Evolutionary conservation across 768 basidiomycete species (phyloP), one percentile per base, ranked within the genome.

Genomic region (Lentinula guzmanii): DNA sequence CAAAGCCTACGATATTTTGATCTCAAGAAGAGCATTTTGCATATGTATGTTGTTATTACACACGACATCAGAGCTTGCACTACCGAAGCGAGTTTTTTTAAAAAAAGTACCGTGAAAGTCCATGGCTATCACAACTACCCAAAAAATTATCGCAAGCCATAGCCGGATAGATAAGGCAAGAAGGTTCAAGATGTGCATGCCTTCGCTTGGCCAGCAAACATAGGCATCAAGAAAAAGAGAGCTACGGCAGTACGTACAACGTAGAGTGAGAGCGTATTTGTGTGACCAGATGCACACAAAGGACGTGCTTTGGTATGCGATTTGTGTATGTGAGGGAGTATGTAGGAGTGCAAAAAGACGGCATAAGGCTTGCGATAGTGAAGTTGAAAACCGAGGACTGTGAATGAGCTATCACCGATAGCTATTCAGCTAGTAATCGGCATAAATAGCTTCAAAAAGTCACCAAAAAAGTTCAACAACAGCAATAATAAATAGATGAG

Each of bases 391-490:
- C 55, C 55, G 55, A 56, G 15, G 39, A 56, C 55, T 21, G 13
- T n/a, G 41, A 43, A 56, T 56, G 28, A 56, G 55, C 55, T 56
- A 56, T 56, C 55, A 15, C 55, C 55, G 55, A 56, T 56, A 56
- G 55, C 55, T n/a, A 24, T 42, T 41, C 41, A 41, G 41, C 39
- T 43, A 31, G 55, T 42, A 56, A 55, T 56, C 55, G 41, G 55
- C 55, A 56, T 56, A 56, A 56, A 56, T 56, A 56, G 55, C 55
- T 42, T 42, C 41, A 56, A 43, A 28, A 56, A 28, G 35, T 54
- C 37, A 39, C 53, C 37, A 11, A 34, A 21, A 28, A 28, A 41
- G 55, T 41, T 37, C 41, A 28, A 56, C 55, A 21, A n/a, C 16
- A 37, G 8, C 33, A 41, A 39, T 37, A 54, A 41, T 41, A 56